Conservation (phyloP, 345 rosid species). For the Euphorbia pulcherrima region DNA sequence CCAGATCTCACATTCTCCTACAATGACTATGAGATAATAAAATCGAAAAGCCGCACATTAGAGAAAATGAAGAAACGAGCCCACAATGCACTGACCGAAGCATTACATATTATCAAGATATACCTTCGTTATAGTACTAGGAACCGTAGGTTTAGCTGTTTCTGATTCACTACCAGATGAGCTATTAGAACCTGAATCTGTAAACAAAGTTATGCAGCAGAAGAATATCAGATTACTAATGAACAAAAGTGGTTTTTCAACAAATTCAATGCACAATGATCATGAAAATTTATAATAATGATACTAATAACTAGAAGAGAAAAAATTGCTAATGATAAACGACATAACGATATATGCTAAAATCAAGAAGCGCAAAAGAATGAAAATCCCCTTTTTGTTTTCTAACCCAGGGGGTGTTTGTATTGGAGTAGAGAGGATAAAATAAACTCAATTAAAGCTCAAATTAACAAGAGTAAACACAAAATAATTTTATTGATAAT, state of each 20-base stretch:
- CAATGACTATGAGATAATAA: neutral
- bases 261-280: neutral
- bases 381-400: neutral
- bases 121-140: conserved; percentile 41
- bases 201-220: conserved; percentile 13
- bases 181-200: conserved; percentile 63
- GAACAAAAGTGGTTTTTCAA: neutral
- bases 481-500: too few species aligned
- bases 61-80: neutral
- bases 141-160: conserved; percentile 46
- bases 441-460: too few species aligned
- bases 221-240: conserved; percentile 1
- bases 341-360: neutral
- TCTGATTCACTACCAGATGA: conserved; percentile 55
- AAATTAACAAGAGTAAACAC: too few species aligned
- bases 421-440: too few species aligned
- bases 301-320: neutral
- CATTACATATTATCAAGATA: conserved; percentile 16
- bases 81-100: neutral
- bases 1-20: conserved; percentile 35
- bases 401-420: too few species aligned
- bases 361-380: neutral
- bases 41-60: neutral
- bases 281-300: neutral
- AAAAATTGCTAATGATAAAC: neutral